phyloP scores from a whole-genome alignment of 495 filamentous ascomycete genomes.

The Aspergillus panamensis region DNA sequence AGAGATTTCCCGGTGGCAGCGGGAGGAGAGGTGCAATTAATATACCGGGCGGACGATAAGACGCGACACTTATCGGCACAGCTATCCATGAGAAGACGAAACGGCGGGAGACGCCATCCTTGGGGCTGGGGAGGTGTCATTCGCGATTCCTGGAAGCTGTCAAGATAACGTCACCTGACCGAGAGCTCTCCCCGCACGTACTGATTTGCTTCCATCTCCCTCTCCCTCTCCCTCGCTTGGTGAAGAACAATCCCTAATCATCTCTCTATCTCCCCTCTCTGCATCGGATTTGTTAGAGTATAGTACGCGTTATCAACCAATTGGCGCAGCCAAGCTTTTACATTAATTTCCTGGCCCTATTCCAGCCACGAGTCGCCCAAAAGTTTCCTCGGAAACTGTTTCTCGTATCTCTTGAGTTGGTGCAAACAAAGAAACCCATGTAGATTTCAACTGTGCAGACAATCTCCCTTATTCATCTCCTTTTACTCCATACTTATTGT shows the following conservation, averaged over 20 bases:
- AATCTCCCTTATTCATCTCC: background rate
- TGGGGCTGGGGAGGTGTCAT: background rate
- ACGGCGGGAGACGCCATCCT: background rate
- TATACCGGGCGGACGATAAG: background rate
- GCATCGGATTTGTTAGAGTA: background rate
- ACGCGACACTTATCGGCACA: no score
- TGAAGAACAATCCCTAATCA: background rate
- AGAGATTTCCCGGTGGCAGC: background rate
- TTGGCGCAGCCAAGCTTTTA: background rate
- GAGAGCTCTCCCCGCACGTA: conserved; percentile 16
- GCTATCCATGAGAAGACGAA: background rate
- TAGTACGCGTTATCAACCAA: background rate
- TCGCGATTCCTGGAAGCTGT: conserved; percentile 1
- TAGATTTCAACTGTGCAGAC: no score
- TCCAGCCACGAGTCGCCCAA: background rate
- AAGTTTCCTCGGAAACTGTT: background rate
- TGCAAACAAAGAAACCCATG: background rate
- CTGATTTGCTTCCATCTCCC: background rate
- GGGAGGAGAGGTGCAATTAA: background rate
- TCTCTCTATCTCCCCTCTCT: background rate
- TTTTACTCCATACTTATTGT: background rate
- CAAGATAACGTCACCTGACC: conserved; percentile 15
- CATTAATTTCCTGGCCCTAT: background rate
- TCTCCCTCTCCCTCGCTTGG: background rate
- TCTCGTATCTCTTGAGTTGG: background rate